phyloP scores from a whole-genome alignment of 2,329 filamentous ascomycete species.

The Epichloe amarillans region DNA sequence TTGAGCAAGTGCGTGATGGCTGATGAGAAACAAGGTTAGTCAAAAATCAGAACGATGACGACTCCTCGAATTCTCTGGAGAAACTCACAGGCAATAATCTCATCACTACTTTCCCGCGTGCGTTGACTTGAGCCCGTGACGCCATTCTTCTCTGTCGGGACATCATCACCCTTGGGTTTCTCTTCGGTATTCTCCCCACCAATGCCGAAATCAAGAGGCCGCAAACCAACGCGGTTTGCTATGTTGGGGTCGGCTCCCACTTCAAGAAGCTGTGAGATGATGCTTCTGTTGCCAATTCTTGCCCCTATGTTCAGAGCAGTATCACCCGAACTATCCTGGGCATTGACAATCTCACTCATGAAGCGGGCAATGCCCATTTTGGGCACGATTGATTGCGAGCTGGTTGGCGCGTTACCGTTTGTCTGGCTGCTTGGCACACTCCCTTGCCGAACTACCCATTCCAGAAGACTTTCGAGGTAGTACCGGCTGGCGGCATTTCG shows the following conservation, averaged over 20 bases:
- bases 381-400: conserved; percentile 32
- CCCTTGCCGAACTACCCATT: conserved; percentile 85
- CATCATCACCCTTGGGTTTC: conserved; percentile 29
- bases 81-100: conserved; percentile 64
- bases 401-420: conserved; percentile 22
- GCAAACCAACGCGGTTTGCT: conserved; percentile 75
- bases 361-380: conserved; percentile 83
- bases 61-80: not conserved
- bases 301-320: conserved; percentile 91
- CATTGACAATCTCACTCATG: conserved; percentile 94
- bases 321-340: conserved; percentile 85
- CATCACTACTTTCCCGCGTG: conserved; percentile 61
- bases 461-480: conserved; percentile 85
- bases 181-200: conserved; percentile 48
- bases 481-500: conserved; percentile 85
- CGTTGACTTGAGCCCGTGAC: conserved; percentile 34
- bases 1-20: conserved; percentile 74
- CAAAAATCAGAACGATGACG: not conserved
- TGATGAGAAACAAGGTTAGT: conserved; percentile 15
- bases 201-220: conserved; percentile 89
- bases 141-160: conserved; percentile 29
- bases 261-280: conserved; percentile 92
- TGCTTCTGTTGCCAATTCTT: conserved; percentile 81
- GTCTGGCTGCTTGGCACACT: conserved; percentile 44
- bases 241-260: conserved; percentile 90